Base-by-base conservation (phyloP, 352 stramenopile species). In the Phytophthora podocarpi region DNA sequence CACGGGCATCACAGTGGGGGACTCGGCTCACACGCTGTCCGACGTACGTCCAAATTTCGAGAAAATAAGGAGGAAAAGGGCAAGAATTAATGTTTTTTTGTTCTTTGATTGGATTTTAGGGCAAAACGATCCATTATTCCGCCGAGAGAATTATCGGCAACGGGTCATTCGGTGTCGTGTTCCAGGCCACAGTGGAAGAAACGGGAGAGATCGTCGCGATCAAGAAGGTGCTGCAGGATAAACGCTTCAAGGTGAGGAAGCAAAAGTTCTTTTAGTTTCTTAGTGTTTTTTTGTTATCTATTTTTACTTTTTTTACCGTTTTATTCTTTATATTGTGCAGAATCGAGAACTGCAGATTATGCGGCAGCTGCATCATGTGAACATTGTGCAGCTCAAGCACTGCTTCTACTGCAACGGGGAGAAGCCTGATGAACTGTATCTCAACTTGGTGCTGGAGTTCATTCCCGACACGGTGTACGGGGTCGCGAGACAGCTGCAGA, bases 321-420 rank as follows among this genome's bases (percentile, higher is more conserved):
- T 28, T 48, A 2, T 26, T 26, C 43, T 28, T 30, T 30, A n/a
- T n/a, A n/a, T 18, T 26, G 27, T 49, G 7, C 21, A 96, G 91
- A 99, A 99, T 75, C 84, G 98, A 18, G 98, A 99, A 79, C 80
- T 99, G 42, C 96, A 99, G 72, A 99, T 99, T 67, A 99, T 99
- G 98, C 85, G 93, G 39, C 94, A 98, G 72, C 84, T 99, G 31
- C 92, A 94, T 40, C 98, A 99, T 85, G 90, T 97, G 26, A 99
- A 99, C 80, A 99, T 99, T 69, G 97, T 99, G 52, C 90, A 91
- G 58, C 83, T 99, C 15, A 98, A 99, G 76, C 97, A 99, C 78
- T 99, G 95, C 67, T 99, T 99, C 72, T 99, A 99, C 80, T 99
- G 93, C 72, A 97, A 98, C 76, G 94, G 87, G 42, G 88, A 95